These are phyloP conservation scores for Ajuga reptans DNA, from an alignment of 305 asterid genomes.

Conservation along the genomic window DNA sequence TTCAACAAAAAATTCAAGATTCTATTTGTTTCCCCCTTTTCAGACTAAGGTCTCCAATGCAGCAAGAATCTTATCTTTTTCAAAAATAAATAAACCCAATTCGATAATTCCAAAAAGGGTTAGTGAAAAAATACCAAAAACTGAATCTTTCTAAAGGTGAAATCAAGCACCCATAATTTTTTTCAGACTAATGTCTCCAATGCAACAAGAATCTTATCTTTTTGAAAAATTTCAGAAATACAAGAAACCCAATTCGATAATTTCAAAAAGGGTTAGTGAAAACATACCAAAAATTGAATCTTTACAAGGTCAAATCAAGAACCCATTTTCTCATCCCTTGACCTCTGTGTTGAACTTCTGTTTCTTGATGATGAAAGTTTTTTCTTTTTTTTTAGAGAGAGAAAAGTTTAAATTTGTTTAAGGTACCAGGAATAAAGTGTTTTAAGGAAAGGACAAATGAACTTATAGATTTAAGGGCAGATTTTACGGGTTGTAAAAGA, in stretches of 20 bases:
- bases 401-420: neutral
- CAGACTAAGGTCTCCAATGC: neutral
- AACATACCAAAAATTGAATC: slow-evolving; percentile 31
- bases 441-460: slow-evolving; percentile 45
- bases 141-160: slow-evolving; percentile 23
- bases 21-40: neutral
- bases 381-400: neutral
- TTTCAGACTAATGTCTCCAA: neutral
- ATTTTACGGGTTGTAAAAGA: slow-evolving; percentile 40
- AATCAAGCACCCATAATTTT: slow-evolving; percentile 31
- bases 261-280: slow-evolving; percentile 20
- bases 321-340: slow-evolving; percentile 19
- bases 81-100: neutral
- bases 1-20: slow-evolving; percentile 24
- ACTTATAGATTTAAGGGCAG: slow-evolving; percentile 42
- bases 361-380: neutral
- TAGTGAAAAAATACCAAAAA: slow-evolving; percentile 29
- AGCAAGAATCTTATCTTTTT: slow-evolving; percentile 25
- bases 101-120: slow-evolving; percentile 19
- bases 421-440: slow-evolving; percentile 40
- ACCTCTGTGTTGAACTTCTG: neutral
- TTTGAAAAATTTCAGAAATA: neutral
- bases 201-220: slow-evolving; percentile 25
- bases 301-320: slow-evolving; percentile 26
- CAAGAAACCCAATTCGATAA: neutral